A percentile compares a stretch with the other conserved stretches of the same genome.
Evolutionary conservation across 148 eudicot genomes (phyloP).

Genomic region (Polygonum aviculare): DNA sequence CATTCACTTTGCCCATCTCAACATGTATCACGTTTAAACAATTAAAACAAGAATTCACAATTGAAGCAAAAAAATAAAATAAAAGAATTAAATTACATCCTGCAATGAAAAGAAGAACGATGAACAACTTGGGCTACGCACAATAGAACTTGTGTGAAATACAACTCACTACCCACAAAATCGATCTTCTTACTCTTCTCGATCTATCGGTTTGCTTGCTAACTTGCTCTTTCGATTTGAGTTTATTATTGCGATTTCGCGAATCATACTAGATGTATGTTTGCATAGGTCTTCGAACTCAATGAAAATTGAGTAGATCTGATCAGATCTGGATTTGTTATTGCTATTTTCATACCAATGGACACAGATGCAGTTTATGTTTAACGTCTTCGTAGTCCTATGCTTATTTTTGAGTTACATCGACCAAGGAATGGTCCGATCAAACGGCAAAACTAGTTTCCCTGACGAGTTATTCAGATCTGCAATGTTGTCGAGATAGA

Average conservation of each 20-base stretch:
- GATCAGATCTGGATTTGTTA: not conserved
- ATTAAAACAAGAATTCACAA: too few species aligned
- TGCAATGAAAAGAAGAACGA: too few species aligned
- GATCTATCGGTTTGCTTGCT: not conserved
- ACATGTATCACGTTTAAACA: too few species aligned
- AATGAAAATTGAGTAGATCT: not conserved
- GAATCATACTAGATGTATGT: not conserved
- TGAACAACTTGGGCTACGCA: too few species aligned
- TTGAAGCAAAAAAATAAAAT: too few species aligned
- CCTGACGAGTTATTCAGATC: not conserved
- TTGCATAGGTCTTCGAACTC: not conserved
- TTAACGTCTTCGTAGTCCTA: not conserved
- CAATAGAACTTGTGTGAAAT: too few species aligned
- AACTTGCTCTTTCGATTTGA: not conserved
- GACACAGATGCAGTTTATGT: not conserved
- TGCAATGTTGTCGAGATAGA: not conserved
- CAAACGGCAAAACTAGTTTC: not conserved
- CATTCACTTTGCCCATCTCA: too few species aligned
- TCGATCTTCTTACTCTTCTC: not conserved
- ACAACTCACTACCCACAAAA: too few species aligned
- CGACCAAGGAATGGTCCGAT: not conserved
- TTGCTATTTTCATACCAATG: not conserved
- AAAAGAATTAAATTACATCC: too few species aligned
- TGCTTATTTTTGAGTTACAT: not conserved
- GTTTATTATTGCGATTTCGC: not conserved